Evolutionary conservation across 148 eudicot species (phyloP).

Genomic region (Vaccinium myrtillus): DNA sequence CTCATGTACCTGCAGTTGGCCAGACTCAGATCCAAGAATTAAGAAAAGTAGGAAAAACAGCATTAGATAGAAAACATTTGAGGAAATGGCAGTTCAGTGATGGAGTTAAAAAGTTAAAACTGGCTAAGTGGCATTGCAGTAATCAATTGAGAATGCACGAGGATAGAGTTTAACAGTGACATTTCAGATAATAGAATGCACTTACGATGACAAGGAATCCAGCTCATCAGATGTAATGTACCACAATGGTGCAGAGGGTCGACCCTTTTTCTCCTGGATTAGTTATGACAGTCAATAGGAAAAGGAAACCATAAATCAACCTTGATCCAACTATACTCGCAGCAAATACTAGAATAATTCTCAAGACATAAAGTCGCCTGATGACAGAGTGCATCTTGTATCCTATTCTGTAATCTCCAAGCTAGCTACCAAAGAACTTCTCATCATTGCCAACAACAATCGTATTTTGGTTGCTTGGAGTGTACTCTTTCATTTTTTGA

Average conservation of each 20-base stretch:
- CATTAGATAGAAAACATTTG: background rate
- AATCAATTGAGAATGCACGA: background rate
- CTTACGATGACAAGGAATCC: slow-evolving; percentile 78
- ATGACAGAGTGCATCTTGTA: background rate
- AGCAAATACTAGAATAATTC: slow-evolving; percentile 9
- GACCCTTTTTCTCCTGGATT: slow-evolving; percentile 77
- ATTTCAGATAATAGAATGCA: slow-evolving; percentile 16
- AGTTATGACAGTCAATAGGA: background rate
- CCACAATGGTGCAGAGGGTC: slow-evolving; percentile 76
- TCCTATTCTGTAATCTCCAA: background rate
- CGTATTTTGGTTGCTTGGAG: too few relatives aligned
- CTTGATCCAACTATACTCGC: background rate
- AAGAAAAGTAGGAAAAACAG: background rate
- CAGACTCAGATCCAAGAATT: slow-evolving; percentile 13
- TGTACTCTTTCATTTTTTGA: too few relatives aligned
- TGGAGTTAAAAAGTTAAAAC: background rate
- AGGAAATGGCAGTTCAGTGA: background rate
- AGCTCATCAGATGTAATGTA: slow-evolving; percentile 73
- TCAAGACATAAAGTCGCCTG: background rate
- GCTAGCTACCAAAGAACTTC: background rate
- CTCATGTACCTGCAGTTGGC: slow-evolving; percentile 70
- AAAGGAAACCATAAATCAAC: background rate
- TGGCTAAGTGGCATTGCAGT: background rate
- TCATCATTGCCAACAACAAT: background rate
- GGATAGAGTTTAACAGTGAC: slow-evolving; percentile 2